Base-by-base conservation (phyloP, 2,329 filamentous ascomycete species). In the Stagonosporopsis tanaceti region DNA sequence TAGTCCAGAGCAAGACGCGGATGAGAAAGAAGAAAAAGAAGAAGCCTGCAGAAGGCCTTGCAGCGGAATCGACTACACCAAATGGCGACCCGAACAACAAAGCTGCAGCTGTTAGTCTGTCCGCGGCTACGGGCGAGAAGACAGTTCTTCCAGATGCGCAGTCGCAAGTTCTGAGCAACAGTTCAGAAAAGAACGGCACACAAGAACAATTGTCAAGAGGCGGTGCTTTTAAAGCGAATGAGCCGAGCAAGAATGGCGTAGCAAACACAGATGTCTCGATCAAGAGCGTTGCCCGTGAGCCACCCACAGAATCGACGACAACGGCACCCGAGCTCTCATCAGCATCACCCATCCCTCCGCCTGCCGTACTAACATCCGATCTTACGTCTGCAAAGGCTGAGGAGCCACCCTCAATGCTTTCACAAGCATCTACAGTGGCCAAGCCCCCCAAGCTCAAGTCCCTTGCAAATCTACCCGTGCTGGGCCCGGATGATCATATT, bases 401-500 rank as follows among this genome's bases (percentile, higher is more conserved):
- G 30, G 22, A n/a, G 34, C 5, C 20, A 12, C 9, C 25, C 4
- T 2, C 48, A 9, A 5, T 27, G 38, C 20, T 25, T 25, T 5
- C 20, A 47, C 22, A 37, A 47, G 30, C 44, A 11, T 9, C 45
- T 6, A 62, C 37, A 20, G 65, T 63, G 60, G 30, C 6, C 70
- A 69, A 44, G n/a, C 9, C 15, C 6, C 40, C 62, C 8, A 80
- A 78, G 52, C 56, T 78, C 2, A 73, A 72, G 55, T 75, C 76
- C 32, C 69, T 80, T 22, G 72, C 75, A 12, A 77, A 65, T 35
- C 70, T 75, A 35, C 73, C 72, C 20, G 65, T 75, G 3, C 68
- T 82, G 12, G 77, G 80, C 4, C 82, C 82, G 11, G 76, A 81
- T 9, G 85, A 85, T 59, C 76, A 75, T 6, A 84, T 96, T 47